phyloP scores from a whole-genome alignment of 2,329 filamentous ascomycete species.

The Ophiostoma sp. region DNA sequence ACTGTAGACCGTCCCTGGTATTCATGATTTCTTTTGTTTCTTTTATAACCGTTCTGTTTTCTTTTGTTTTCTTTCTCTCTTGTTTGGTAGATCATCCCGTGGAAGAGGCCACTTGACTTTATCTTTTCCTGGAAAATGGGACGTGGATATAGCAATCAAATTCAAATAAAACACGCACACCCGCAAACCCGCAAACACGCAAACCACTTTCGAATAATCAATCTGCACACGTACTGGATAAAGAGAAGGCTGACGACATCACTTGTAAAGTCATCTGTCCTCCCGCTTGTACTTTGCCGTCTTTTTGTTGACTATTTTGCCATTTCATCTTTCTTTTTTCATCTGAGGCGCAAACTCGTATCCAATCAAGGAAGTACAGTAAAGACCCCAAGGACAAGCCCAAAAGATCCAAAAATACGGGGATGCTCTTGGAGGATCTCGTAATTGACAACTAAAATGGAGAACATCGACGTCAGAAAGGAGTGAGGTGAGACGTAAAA shows the following conservation, averaged over 20 bases:
- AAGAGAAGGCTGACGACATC: neutral
- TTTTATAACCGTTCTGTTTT: no score
- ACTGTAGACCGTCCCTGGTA: no score
- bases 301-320: neutral
- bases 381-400: neutral
- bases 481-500: neutral
- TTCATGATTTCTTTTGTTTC: no score
- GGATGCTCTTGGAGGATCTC: neutral
- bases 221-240: neutral
- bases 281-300: neutral
- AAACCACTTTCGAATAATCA: neutral
- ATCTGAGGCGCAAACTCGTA: neutral
- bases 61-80: neutral
- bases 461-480: neutral
- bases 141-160: neutral
- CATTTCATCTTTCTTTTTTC: neutral
- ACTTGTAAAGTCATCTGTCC: neutral
- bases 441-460: neutral
- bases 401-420: neutral
- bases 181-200: neutral
- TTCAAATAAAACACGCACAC: neutral
- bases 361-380: neutral
- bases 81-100: neutral
- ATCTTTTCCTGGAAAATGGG: slow-evolving; percentile 2
- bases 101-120: neutral